phyloP scores from a whole-genome alignment of 176 grass and related monocot genomes.

The Aechmea fasciata region DNA sequence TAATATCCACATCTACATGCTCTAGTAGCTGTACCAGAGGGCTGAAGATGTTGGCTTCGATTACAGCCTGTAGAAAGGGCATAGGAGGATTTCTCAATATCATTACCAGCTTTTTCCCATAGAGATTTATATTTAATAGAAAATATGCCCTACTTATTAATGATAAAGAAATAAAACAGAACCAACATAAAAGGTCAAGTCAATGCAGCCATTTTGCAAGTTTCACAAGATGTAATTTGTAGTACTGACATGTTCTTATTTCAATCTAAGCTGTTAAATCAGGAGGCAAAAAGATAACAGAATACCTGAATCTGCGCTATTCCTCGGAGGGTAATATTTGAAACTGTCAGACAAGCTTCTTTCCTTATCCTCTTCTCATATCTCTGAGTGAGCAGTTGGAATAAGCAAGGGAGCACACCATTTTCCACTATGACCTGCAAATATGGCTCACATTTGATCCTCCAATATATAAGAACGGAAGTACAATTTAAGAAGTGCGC shows the following conservation, averaged over 20 bases:
- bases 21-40: constrained; percentile 46
- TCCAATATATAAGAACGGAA: constrained; percentile 3
- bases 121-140: too few species aligned
- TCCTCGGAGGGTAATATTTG: constrained; percentile 54
- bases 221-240: too few species aligned
- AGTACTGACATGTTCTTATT: too few species aligned
- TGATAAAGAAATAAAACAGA: too few species aligned
- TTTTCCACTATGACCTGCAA: constrained; percentile 59
- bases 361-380: constrained; percentile 53
- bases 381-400: constrained; percentile 28
- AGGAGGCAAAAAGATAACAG: not conserved
- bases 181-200: too few species aligned
- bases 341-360: constrained; percentile 55
- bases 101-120: too few species aligned
- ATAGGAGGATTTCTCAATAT: not conserved
- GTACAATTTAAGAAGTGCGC: not conserved
- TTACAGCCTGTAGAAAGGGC: constrained; percentile 48
- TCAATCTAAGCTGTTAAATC: not conserved
- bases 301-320: constrained; percentile 72
- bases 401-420: constrained; percentile 40
- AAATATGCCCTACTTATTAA: too few species aligned
- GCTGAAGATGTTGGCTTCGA: constrained; percentile 55
- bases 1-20: constrained; percentile 41
- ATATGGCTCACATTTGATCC: constrained; percentile 9
- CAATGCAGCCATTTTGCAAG: too few species aligned